These are phyloP conservation scores for Sporisorium sorghi DNA, from an alignment of 1,284 basidiomycete species.

Conservation along the genomic window DNA sequence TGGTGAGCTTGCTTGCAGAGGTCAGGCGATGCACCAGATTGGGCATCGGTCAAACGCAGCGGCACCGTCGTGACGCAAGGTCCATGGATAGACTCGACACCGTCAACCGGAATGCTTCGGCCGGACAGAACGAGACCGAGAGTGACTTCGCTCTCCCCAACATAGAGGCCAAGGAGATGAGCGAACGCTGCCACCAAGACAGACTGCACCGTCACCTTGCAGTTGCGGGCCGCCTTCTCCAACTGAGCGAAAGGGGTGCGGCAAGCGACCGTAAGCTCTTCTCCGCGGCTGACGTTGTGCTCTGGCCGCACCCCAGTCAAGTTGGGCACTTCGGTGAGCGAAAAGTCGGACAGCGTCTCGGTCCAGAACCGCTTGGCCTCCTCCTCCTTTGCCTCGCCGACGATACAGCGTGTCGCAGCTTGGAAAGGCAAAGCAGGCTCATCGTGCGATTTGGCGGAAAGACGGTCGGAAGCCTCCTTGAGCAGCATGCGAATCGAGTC, in stretches of 20 bases:
- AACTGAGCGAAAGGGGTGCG: slow-evolving; percentile 10
- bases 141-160: slow-evolving; percentile 53
- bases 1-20: slow-evolving; percentile 23
- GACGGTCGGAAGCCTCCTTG: slow-evolving; percentile 32
- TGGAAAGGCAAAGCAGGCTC: slow-evolving; percentile 22
- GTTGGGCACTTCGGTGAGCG: slow-evolving; percentile 51
- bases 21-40: slow-evolving; percentile 2
- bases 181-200: slow-evolving; percentile 51
- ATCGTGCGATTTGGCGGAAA: neutral
- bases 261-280: slow-evolving; percentile 30
- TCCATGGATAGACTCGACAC: slow-evolving; percentile 55
- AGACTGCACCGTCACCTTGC: slow-evolving; percentile 54
- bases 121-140: slow-evolving; percentile 64
- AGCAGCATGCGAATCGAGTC: slow-evolving; percentile 54
- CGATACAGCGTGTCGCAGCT: slow-evolving; percentile 27
- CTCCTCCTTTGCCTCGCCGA: slow-evolving; percentile 18
- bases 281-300: slow-evolving; percentile 10
- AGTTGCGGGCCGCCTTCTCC: slow-evolving; percentile 29
- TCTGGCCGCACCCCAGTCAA: slow-evolving; percentile 53
- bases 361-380: slow-evolving; percentile 49
- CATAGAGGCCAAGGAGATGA: slow-evolving; percentile 50
- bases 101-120: slow-evolving; percentile 41
- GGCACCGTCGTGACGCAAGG: slow-evolving; percentile 65
- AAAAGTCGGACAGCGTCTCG: slow-evolving; percentile 40
- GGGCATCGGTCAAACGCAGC: slow-evolving; percentile 35